Base-by-base conservation (phyloP, 495 filamentous ascomycete genomes). In the Pyronema domesticum region DNA sequence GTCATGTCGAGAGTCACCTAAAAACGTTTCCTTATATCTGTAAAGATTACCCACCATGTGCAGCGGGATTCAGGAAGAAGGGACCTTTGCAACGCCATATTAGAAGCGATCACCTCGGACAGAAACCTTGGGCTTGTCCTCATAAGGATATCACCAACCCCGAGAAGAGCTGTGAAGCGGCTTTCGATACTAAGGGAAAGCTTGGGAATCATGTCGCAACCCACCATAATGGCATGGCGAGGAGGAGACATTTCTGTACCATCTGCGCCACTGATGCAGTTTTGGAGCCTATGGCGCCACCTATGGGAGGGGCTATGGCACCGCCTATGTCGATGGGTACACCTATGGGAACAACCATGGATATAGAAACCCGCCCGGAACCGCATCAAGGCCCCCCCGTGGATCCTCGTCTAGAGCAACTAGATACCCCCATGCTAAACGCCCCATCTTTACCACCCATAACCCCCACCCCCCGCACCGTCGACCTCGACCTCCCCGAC, bases 61-160 rank as follows among this genome's bases (percentile, higher is more conserved):
- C 76, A 36, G 76, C 82, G 66, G 77, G 76, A 11, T 98, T 96
- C 68, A 76, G 91, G 42, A 96, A 95, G 66, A 83, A 88, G 61
- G 77, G 82, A 51, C 94, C 87, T 1, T 75, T 98, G 9, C 79
- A 86, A 59, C 78, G 82, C 14, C 91, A 98, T 67, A 79, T 95
- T 48, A 74, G 77, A 17, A 72, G 74, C 0, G 76, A 74, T 2
- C 91, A 98, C 65, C 71, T 89, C 18, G 71, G 80, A 6, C 65
- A 76, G 55, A 73, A 80, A 17, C 77, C 85, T 1, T 93, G 78
- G 57, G 69, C 73, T 2, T 95, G 89, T 66, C 66, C 68, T 8
- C 63, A 76, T 54, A 61, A 74, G 39, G 75, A 83, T 59, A 67
- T 70, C n/a, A 67, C 68, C 18, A 79, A 79, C 7, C 37, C 51